Base-by-base conservation (phyloP, 306 rosid genomes). In the Fragaria ananassa region DNA sequence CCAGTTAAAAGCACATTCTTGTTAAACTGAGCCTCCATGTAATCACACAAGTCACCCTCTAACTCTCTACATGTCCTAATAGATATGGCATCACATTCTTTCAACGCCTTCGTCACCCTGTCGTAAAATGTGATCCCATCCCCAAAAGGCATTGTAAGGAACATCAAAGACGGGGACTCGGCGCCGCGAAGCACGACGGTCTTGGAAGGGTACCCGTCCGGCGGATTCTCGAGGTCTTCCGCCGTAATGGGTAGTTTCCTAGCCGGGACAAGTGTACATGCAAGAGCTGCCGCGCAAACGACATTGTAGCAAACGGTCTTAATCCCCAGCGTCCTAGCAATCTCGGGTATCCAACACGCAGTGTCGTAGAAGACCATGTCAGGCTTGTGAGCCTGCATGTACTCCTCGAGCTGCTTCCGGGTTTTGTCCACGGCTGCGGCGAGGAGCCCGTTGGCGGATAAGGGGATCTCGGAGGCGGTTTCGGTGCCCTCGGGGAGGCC, bases 121-220 rank as follows among this genome's bases (percentile, higher is more conserved):
- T 86, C 88, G 19, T 81, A 84, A 23, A 88, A 83, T 0, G 79
- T 82, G 1, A 81, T 76, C 5, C 73, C 83, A 8, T 86, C 85
- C 4, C 92, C 97, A 64, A 73, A 86, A 2, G 89, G 86, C 2
- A 13, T 12, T 6, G 82, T 41, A 4, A 87, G 23, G 61, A 86
- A 84, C 65, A 66, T 34, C 25, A 87, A 11, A 0, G 78, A 23
- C 1, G 21, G 62, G 14, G 76, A 68, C 70, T 89, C 92, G 0
- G 74, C 25, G 2, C 79, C 92, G 1, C 57, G 81, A 10, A 87
- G 84, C 7, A 89, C 79, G 0, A 88, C 54, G 46, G 80, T 85
- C 14, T 86, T 39, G 5, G 92, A 88, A 0, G 94, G 97, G 61
- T 85, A 89, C 25, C 84, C 92, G 0, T 15, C 19, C 0, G 92